Percentiles rank a stretch among this genome's conserved stretches.
Conservation (phyloP, 129 eudicot species). For the Lonicera japonica region DNA sequence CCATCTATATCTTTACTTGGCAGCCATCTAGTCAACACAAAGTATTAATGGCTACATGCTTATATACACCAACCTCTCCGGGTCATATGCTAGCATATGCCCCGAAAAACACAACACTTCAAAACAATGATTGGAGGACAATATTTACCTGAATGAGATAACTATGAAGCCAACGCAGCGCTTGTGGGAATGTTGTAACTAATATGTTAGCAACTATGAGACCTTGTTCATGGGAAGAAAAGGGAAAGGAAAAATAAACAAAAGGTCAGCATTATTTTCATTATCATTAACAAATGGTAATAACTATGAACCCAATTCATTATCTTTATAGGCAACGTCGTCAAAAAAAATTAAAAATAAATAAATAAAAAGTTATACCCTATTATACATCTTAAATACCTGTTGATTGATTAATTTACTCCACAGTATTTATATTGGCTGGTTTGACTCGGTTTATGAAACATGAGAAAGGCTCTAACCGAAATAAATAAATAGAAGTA, state of each 20-base stretch:
- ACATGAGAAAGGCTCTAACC: no score
- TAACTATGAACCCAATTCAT: no score
- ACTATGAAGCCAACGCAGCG: constrained; percentile 91
- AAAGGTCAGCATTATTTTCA: no score
- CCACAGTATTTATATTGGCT: no score
- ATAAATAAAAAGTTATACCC: no score
- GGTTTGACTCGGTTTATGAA: no score
- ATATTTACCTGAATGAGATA: constrained; percentile 86
- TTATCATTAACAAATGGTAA: no score
- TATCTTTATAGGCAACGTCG: no score
- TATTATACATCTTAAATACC: no score
- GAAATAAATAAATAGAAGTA: no score
- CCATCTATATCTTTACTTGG: constrained; percentile 1
- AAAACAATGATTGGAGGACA: neutral
- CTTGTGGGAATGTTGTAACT: constrained; percentile 93
- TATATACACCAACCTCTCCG: neutral
- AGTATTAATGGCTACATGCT: neutral
- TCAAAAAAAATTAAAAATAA: no score
- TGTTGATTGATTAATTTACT: no score
- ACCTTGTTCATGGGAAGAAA: constrained; percentile 50
- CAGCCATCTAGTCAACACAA: neutral
- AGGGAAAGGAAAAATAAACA: neutral
- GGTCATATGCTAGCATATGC: neutral
- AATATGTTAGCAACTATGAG: constrained; percentile 78
- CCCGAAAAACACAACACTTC: neutral